phyloP scores from a whole-genome alignment of 2,329 filamentous ascomycete genomes.

The Pezicula radicicola region DNA sequence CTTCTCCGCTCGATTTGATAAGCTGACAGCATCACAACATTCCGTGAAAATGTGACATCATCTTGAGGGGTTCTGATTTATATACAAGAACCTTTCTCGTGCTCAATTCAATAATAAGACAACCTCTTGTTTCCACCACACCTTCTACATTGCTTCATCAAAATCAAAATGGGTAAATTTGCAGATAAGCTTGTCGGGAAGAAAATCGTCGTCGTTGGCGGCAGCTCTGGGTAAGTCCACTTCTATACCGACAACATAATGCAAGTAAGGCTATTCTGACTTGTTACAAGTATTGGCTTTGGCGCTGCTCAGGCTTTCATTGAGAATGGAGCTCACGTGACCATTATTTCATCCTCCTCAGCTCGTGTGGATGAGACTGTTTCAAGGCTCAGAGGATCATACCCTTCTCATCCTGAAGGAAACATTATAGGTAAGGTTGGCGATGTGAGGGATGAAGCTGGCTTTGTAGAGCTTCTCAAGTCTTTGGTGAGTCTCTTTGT shows the following conservation, averaged over 20 bases:
- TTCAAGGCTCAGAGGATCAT: conserved; percentile 17
- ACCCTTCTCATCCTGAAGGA: background rate
- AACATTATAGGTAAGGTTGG: conserved; percentile 28
- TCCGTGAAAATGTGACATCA: too few species aligned
- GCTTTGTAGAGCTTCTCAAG: conserved; percentile 28
- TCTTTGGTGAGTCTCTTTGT: conserved; percentile 14
- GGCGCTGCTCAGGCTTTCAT: conserved; percentile 34
- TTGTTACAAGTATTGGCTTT: conserved; percentile 32
- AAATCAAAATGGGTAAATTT: too few species aligned
- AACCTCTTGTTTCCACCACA: too few species aligned
- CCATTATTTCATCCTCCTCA: conserved; percentile 32
- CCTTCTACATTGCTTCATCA: too few species aligned
- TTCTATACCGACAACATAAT: background rate
- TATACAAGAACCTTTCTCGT: too few species aligned
- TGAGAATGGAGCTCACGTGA: conserved; percentile 32
- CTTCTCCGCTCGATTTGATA: too few species aligned
- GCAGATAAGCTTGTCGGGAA: too few species aligned
- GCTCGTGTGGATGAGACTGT: conserved; percentile 30
- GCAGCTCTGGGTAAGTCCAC: conserved; percentile 30
- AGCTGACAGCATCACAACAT: too few species aligned
- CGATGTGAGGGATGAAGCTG: conserved; percentile 32
- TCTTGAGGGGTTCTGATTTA: too few species aligned
- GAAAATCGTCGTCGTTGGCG: conserved; percentile 16
- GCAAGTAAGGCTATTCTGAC: background rate
- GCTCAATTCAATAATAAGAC: too few species aligned